These are phyloP conservation scores for Xylaria sp. DNA, from an alignment of 2,329 filamentous ascomycete species.

Conservation along the genomic window DNA sequence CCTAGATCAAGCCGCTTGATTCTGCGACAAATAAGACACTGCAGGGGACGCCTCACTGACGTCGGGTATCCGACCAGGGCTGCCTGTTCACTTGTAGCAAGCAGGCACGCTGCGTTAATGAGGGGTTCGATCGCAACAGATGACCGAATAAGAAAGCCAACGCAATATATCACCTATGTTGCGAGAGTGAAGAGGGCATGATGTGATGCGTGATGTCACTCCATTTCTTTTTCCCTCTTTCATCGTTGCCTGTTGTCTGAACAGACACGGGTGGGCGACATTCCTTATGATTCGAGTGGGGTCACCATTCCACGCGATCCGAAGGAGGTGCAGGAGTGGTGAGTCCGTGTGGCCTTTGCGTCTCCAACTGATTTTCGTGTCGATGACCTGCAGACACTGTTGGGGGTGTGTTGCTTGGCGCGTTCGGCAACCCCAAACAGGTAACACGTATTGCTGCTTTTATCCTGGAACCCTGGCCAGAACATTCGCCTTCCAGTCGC, in stretches of 20 bases:
- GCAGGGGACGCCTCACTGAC: not conserved
- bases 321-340: not conserved
- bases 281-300: not conserved
- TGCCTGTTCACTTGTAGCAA: not conserved
- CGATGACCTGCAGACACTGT: not conserved
- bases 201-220: not conserved
- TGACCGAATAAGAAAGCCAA: not conserved
- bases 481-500: not conserved
- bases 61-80: not conserved
- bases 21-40: not conserved
- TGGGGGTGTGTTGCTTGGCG: not conserved
- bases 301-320: not conserved
- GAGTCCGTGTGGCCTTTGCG: not conserved
- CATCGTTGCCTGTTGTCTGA: too few species aligned
- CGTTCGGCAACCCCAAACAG: not conserved
- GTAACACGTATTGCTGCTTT: not conserved
- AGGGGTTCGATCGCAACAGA: not conserved
- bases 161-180: not conserved
- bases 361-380: slow-evolving; percentile 2
- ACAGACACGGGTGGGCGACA: not conserved
- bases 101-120: not conserved
- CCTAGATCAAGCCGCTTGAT: too few species aligned
- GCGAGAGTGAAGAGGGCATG: not conserved
- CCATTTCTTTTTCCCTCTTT: not conserved
- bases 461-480: not conserved